Evolutionary conservation across 106 monocot species (phyloP).

Genomic region (Hemerocallis citrina): DNA sequence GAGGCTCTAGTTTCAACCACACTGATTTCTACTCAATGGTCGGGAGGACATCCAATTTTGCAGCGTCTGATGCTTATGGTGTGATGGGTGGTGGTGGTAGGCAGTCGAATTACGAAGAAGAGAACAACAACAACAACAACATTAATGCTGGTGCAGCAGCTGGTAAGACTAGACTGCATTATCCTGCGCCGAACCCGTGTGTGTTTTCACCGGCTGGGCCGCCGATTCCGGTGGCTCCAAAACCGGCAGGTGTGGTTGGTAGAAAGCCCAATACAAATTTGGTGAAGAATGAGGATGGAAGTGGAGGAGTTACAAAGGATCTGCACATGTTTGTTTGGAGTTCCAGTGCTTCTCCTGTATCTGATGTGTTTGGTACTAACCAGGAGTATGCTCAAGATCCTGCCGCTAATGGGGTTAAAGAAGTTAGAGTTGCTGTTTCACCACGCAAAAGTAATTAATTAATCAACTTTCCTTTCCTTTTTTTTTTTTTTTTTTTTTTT

Average conservation of each 20-base stretch:
- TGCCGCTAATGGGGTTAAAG: constrained; percentile 21
- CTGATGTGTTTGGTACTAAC: constrained; percentile 64
- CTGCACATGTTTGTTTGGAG: constrained; percentile 98
- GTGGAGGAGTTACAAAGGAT: constrained; percentile 38
- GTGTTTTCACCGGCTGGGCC: background rate
- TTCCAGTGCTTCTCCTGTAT: constrained; percentile 86
- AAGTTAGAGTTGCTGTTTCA: constrained; percentile 37
- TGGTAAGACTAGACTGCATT: background rate
- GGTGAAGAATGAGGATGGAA: constrained; percentile 18
- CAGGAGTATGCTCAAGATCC: constrained; percentile 33
- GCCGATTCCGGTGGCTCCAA: background rate
- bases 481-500: no score
- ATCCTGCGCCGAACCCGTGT: constrained; percentile 1
- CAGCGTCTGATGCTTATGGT: background rate
- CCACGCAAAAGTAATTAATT: constrained; percentile 42
- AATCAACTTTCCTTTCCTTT: background rate
- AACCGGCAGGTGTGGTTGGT: background rate
- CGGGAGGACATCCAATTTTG: constrained; percentile 14
- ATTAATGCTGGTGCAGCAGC: background rate
- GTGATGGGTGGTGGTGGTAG: background rate
- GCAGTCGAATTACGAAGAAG: constrained; percentile 8
- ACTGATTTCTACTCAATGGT: constrained; percentile 37
- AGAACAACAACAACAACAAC: background rate
- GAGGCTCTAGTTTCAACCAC: constrained; percentile 44
- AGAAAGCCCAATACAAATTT: constrained; percentile 44